Evolutionary conservation across 2,329 filamentous ascomycete genomes (phyloP).

Genomic region (Penicillium concentricum): DNA sequence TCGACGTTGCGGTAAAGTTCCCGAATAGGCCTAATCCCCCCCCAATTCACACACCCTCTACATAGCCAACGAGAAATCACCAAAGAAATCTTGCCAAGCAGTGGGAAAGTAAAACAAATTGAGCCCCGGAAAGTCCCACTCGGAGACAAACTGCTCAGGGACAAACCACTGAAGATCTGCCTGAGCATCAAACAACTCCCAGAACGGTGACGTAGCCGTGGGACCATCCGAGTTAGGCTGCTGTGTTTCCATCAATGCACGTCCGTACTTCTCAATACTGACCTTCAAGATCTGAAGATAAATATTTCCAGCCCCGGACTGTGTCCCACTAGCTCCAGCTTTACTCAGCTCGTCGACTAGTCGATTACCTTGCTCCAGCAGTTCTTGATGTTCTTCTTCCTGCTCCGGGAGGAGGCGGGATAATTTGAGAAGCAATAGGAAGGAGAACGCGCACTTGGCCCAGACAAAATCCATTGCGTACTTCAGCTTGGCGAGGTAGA

Average conservation of each 20-base stretch:
- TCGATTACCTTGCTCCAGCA: conserved; percentile 46
- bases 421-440: conserved; percentile 55
- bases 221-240: conserved; percentile 14
- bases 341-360: conserved; percentile 46
- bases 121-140: conserved; percentile 58
- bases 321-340: conserved; percentile 30
- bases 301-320: conserved; percentile 45
- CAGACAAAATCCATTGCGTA: conserved; percentile 60
- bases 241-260: conserved; percentile 42
- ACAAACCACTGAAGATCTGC: conserved; percentile 55
- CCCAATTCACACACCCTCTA: not conserved
- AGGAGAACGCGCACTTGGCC: conserved; percentile 60
- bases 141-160: conserved; percentile 57
- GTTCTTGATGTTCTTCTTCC: conserved; percentile 38
- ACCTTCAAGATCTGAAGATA: conserved; percentile 52
- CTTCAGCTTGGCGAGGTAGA: conserved; percentile 52
- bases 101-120: conserved; percentile 52
- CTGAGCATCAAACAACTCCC: conserved; percentile 41
- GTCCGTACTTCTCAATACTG: conserved; percentile 53
- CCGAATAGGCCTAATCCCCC: too few species aligned
- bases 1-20: too few species aligned
- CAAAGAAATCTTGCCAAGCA: conserved; percentile 50
- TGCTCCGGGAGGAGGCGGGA: conserved; percentile 50
- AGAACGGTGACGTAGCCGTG: conserved; percentile 28
- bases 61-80: conserved; percentile 38